Conservation (phyloP, 768 basidiomycete species). For the Lyophyllum atratum region DNA sequence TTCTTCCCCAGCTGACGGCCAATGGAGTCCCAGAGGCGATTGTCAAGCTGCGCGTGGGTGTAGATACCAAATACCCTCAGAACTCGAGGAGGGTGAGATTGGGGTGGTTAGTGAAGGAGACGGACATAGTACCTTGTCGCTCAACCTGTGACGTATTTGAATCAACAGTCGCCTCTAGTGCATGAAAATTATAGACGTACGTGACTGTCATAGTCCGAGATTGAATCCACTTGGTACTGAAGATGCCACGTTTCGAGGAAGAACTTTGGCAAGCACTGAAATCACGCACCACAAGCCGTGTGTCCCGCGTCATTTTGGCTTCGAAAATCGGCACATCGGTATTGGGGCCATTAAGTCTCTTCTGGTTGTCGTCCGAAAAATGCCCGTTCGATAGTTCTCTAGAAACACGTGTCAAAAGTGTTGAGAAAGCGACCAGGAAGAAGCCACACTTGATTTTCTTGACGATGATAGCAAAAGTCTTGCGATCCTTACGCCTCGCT, state of each 20-base stretch:
- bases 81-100: not conserved
- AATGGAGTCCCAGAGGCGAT: slow-evolving; percentile 39
- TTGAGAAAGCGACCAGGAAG: not conserved
- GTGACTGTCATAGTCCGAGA: slow-evolving; percentile 8
- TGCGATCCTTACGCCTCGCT: slow-evolving; percentile 42
- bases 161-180: not conserved
- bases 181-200: not conserved
- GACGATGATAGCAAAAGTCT: slow-evolving; percentile 52
- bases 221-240: slow-evolving; percentile 19
- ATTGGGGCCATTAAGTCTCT: slow-evolving; percentile 9
- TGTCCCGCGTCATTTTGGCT: slow-evolving; percentile 17
- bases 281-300: slow-evolving; percentile 14
- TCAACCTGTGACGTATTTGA: slow-evolving; percentile 6
- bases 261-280: not conserved
- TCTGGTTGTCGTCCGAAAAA: slow-evolving; percentile 18
- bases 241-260: not conserved
- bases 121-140: slow-evolving; percentile 8
- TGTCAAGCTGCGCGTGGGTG: slow-evolving; percentile 40
- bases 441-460: slow-evolving; percentile 68
- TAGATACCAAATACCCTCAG: slow-evolving; percentile 22
- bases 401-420: not conserved
- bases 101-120: not conserved
- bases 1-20: slow-evolving; percentile 38
- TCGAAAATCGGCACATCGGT: slow-evolving; percentile 17
- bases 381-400: slow-evolving; percentile 60